phyloP scores from a whole-genome alignment of 2,329 filamentous ascomycete genomes.

The Aspergillus sp. region DNA sequence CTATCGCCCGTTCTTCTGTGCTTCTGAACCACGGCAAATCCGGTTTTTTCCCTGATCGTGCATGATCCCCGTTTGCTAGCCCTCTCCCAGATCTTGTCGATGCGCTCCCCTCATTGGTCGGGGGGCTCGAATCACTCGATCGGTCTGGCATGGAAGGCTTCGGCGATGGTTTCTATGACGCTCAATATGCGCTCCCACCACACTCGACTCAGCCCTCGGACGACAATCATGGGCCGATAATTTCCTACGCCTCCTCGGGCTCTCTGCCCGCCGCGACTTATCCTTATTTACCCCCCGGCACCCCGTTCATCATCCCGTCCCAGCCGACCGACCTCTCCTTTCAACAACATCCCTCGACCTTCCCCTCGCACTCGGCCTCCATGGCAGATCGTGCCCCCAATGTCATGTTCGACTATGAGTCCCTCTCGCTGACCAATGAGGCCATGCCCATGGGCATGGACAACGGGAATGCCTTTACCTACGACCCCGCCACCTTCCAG shows the following conservation, averaged over 20 bases:
- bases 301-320: conserved; percentile 15
- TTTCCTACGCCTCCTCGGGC: conserved; percentile 10
- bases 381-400: conserved; percentile 23
- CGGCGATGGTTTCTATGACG: conserved; percentile 15
- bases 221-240: too few species aligned
- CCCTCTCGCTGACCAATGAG: conserved; percentile 13
- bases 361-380: not conserved
- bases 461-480: conserved; percentile 19
- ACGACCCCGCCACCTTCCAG: conserved; percentile 22
- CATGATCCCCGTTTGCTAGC: not conserved
- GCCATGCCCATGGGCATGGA: conserved; percentile 23
- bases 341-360: not conserved
- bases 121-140: conserved; percentile 16
- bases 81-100: conserved; percentile 3
- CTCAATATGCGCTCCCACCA: conserved; percentile 11
- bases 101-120: conserved; percentile 16
- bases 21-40: too few species aligned
- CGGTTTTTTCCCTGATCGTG: not conserved
- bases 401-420: conserved; percentile 27
- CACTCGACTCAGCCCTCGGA: not conserved
- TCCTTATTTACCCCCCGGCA: conserved; percentile 12
- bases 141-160: conserved; percentile 16
- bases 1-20: too few species aligned
- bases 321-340: conserved; percentile 16
- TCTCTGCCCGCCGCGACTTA: conserved; percentile 12